Base-by-base conservation (phyloP, 2,329 filamentous ascomycete species). In the Penicillium sp. region DNA sequence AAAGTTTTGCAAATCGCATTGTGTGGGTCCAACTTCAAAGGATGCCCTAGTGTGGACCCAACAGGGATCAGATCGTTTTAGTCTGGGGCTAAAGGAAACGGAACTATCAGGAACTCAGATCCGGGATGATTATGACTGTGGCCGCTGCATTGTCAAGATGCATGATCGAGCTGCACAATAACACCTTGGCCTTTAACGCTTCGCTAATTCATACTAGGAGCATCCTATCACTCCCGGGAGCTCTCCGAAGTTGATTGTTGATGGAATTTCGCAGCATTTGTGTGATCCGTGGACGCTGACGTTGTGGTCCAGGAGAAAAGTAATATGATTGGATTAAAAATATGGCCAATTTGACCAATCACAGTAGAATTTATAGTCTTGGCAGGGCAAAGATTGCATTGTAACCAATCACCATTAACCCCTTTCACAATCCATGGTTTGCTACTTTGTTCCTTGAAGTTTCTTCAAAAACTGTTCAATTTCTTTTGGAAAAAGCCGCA, bases 41-140 rank as follows among this genome's bases (percentile, higher is more conserved):
- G 23, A 55, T 17, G 23, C 12, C 52, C 43, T 27, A 55, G 1
- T 43, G 48, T 53, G 54, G 54, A 33, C 35, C 54, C 29, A 47
- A 21, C 12, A n/a, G 39, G 50, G 29, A 23, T 56, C 54, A 47
- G 41, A 36, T 52, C 29, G 43, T 42, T 31, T 42, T 53, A 48
- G 55, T 15, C 55, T 12, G 17, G 17, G 55, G 35, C 49, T 53
- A 19, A 42, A 48, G 25, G 35, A 33, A 25, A 8, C 49, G 55
- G 43, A 57, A 57, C 35, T 39, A 15, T 36, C 36, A 35, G 49
- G 50, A 57, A 53, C 49, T 29, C 36, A 42, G 38, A 51, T 51
- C 53, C 47, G 29, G 12, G 10, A 8, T 6, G 13, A 36, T 50
- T 55, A 21, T 6, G 23, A 29, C 36, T 36, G 4, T 49, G 44